phyloP scores from a whole-genome alignment of 331 rosid species.

The Cucumis variabilis region DNA sequence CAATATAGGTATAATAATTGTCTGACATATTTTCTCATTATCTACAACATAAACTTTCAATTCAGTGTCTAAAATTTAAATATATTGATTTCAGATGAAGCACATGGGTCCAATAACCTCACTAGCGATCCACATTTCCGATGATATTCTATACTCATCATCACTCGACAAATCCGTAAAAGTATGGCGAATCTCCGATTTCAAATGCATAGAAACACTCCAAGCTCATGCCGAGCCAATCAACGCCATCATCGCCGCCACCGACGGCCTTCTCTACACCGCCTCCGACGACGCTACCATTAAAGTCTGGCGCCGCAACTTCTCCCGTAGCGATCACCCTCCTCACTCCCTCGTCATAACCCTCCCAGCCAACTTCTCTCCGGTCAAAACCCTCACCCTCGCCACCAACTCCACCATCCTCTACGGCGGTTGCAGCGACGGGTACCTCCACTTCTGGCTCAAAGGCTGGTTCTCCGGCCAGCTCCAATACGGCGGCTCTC shows the following conservation, averaged over 20 bases:
- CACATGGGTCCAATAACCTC: slow-evolving; percentile 85
- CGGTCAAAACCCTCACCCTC: slow-evolving; percentile 68
- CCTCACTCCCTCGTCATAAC: slow-evolving; percentile 82
- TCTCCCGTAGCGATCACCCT: slow-evolving; percentile 62
- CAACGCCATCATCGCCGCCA: slow-evolving; percentile 63
- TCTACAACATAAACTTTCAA: too few relatives aligned
- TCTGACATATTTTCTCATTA: too few relatives aligned
- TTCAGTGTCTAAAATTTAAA: too few relatives aligned
- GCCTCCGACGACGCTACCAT: slow-evolving; percentile 89
- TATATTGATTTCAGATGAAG: slow-evolving; percentile 53
- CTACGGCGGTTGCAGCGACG: slow-evolving; percentile 91
- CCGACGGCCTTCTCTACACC: slow-evolving; percentile 80
- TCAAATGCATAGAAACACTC: slow-evolving; percentile 91
- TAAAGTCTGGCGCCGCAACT: slow-evolving; percentile 82
- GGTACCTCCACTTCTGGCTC: slow-evolving; percentile 87
- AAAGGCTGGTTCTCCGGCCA: slow-evolving; percentile 88
- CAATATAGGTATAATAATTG: too few relatives aligned
- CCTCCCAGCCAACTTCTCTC: slow-evolving; percentile 77
- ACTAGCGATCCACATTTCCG: slow-evolving; percentile 70
- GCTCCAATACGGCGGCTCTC: slow-evolving; percentile 82
- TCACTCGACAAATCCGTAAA: slow-evolving; percentile 86
- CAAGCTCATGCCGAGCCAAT: slow-evolving; percentile 72
- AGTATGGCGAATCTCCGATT: slow-evolving; percentile 85
- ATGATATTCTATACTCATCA: slow-evolving; percentile 83
- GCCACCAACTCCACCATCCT: slow-evolving; percentile 56